Base-by-base conservation (phyloP, 306 rosid species). In the Glycyrrhiza uralensis region DNA sequence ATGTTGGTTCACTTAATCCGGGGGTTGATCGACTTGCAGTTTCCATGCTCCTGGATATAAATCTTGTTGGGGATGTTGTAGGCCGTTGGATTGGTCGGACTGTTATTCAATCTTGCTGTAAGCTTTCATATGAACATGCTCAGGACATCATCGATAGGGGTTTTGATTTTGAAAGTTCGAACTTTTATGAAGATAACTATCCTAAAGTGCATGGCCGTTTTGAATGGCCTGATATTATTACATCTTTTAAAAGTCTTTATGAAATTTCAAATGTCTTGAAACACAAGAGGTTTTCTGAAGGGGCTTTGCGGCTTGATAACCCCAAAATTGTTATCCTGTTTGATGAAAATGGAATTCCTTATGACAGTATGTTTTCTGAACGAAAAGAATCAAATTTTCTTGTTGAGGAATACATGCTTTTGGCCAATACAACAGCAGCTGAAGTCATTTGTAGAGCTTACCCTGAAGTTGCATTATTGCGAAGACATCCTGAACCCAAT, bases 401-500 rank as follows among this genome's bases (percentile, higher is more conserved):
- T 70, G 88, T 91, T 2, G 96, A 94, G 85, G 97, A 94, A 83
- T 91, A 79, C 44, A 91, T 94, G 99, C 89, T 91, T 74, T 86
- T 94, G 80, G 97, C 97, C 29, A 94, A 91, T 73, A 72, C 47
- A 14, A 86, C 92, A 32, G 98, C 82, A 2, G 98, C 96, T 22
- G 98, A 91, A 85, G 83, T 91, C 38, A 85, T 94, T 39, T 83
- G 85, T 69, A 85, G 92, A 81, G 94, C 96, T 77, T 91, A 86
- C 63, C 97, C 98, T 19, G 86, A 86, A 33, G 49, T 59, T 70
- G 97, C 97, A 70, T 84, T 94, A 66, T 65, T 94, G 78, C 83
- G 98, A 61, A 89, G 88, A 80, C 98, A 94, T 77, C 97, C 96
- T 17, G 91, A 89, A 69, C 98, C 98, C 67, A 87, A 83, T 66